phyloP scores from a whole-genome alignment of 164 flowering plant genomes.

The Platanus orientalis region DNA sequence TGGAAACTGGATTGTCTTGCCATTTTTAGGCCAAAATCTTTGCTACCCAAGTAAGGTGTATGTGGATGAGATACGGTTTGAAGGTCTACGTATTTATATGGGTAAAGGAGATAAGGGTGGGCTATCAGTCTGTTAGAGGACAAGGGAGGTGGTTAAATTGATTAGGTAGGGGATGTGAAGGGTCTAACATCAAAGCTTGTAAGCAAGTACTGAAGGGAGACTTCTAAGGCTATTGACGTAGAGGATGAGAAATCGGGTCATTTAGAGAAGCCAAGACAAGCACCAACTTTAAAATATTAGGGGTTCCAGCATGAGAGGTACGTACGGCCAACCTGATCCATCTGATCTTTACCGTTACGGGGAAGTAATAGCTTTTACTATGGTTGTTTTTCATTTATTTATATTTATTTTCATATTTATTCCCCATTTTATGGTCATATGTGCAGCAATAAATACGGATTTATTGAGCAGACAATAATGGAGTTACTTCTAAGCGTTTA shows the following conservation, averaged over 20 bases:
- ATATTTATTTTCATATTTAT: too few species aligned
- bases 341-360: slow-evolving; percentile 21
- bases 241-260: background rate
- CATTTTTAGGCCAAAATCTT: slow-evolving; percentile 1
- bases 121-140: slow-evolving; percentile 25
- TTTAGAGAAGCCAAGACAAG: background rate
- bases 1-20: slow-evolving; percentile 1
- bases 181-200: slow-evolving; percentile 27
- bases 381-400: too few species aligned
- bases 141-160: background rate
- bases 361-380: slow-evolving; percentile 11
- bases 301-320: slow-evolving; percentile 10
- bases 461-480: too few species aligned
- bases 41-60: background rate
- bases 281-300: background rate
- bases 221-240: slow-evolving; percentile 14
- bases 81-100: slow-evolving; percentile 9
- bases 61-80: background rate
- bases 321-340: slow-evolving; percentile 1
- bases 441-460: too few species aligned
- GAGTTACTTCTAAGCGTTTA: background rate
- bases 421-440: too few species aligned
- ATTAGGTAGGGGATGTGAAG: slow-evolving; percentile 21
- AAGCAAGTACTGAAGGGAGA: slow-evolving; percentile 41
- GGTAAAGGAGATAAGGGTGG: background rate